Conservation (phyloP, 2,329 filamentous ascomycete genomes). For the Pseudopithomyces maydicus region DNA sequence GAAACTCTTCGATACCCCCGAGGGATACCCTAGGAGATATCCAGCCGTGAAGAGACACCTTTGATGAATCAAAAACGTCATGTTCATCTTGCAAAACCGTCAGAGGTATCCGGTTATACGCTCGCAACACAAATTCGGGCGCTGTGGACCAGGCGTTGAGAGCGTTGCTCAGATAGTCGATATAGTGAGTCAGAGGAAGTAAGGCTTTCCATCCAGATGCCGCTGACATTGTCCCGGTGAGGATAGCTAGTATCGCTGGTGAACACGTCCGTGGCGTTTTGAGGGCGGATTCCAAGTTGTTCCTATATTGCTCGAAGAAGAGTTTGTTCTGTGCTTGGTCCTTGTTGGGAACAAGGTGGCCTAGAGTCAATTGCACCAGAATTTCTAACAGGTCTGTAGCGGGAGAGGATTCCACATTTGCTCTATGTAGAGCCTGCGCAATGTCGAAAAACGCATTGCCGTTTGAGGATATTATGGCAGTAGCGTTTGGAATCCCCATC, state of each 20-base stretch:
- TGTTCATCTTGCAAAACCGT: constrained; percentile 19
- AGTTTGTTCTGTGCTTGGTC: constrained; percentile 38
- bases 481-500: constrained; percentile 43
- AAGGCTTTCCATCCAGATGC: constrained; percentile 25
- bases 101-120: constrained; percentile 33
- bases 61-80: constrained; percentile 19
- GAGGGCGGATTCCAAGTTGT: constrained; percentile 21
- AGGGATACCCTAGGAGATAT: constrained; percentile 10
- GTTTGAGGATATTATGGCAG: constrained; percentile 37
- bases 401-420: constrained; percentile 15
- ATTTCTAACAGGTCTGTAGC: constrained; percentile 29
- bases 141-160: constrained; percentile 12
- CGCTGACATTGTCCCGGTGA: constrained; percentile 29
- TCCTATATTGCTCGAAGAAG: constrained; percentile 34
- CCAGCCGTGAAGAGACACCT: constrained; percentile 27
- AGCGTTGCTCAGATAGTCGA: constrained; percentile 24
- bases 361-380: constrained; percentile 30
- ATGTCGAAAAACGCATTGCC: constrained; percentile 32
- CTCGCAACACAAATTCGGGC: constrained; percentile 28
- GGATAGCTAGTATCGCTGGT: constrained; percentile 27
- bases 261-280: constrained; percentile 29
- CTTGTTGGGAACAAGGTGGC: constrained; percentile 40
- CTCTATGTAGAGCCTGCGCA: constrained; percentile 28
- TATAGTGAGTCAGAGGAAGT: constrained; percentile 27
- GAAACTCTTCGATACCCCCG: not conserved